Percentiles rank a stretch among this genome's conserved stretches.
These are phyloP conservation scores for Talaromyces funiculosus DNA, from an alignment of 2,329 filamentous ascomycete species.

Conservation along the genomic window DNA sequence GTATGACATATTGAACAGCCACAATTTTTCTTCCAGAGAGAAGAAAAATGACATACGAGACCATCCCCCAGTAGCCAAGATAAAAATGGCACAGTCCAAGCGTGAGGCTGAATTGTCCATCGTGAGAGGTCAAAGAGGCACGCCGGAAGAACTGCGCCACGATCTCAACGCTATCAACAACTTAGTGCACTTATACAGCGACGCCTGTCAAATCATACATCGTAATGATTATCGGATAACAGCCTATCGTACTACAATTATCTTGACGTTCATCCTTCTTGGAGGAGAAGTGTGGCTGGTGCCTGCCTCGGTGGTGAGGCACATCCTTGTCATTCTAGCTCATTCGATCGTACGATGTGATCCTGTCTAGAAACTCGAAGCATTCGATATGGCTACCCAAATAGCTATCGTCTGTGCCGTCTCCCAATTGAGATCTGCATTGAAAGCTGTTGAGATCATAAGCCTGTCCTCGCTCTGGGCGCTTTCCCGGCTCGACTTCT, in stretches of 20 bases:
- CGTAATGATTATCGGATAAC: background rate
- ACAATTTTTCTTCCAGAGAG: background rate
- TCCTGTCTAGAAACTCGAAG: background rate
- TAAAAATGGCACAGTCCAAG: background rate
- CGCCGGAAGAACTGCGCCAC: background rate
- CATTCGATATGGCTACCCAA: background rate
- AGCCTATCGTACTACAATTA: background rate
- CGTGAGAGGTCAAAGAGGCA: background rate
- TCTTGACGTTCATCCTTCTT: background rate
- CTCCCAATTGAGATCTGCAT: background rate
- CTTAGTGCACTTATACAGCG: background rate
- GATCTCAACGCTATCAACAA: background rate
- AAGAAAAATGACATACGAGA: background rate
- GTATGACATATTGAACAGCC: conserved; percentile 4
- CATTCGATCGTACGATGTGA: background rate
- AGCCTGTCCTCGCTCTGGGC: background rate
- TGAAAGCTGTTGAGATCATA: too few species aligned
- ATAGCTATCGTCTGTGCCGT: background rate
- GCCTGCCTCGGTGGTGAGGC: background rate
- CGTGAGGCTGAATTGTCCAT: conserved; percentile 1
- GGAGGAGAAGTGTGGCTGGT: background rate
- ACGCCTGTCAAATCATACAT: background rate
- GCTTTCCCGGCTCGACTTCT: too few species aligned
- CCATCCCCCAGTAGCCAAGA: background rate
- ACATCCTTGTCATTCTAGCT: background rate